These are phyloP conservation scores for Bidens hawaiensis DNA, from an alignment of 140 eudicot species.

Conservation along the genomic window DNA sequence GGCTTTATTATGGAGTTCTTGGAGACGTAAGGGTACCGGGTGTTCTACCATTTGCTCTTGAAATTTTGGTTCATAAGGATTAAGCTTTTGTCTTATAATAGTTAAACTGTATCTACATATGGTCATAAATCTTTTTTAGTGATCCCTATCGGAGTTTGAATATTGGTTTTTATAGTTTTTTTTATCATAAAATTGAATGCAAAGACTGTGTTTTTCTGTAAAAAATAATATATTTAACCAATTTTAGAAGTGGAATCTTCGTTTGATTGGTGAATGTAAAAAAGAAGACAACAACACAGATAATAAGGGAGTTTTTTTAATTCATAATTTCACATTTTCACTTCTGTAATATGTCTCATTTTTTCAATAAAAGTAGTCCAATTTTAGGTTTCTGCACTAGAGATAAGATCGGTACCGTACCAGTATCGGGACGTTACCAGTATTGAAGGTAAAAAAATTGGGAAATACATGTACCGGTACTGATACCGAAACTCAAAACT, in stretches of 20 bases:
- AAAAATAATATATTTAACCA: no score
- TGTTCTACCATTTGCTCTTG: background rate
- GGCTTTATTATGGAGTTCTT: conserved; percentile 91
- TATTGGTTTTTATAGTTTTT: no score
- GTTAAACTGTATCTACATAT: background rate
- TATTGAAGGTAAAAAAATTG: no score
- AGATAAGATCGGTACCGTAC: no score
- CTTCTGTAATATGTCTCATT: no score
- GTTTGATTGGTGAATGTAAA: conserved; percentile 4
- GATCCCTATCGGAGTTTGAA: no score
- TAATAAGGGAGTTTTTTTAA: background rate
- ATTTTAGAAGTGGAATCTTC: background rate
- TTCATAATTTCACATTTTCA: background rate
- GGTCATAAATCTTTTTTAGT: background rate
- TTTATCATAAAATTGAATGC: no score
- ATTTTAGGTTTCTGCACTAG: background rate
- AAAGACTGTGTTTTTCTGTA: no score
- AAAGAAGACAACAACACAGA: background rate
- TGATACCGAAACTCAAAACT: no score
- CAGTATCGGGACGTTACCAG: no score
- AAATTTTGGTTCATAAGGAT: background rate
- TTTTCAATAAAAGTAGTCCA: no score
- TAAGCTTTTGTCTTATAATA: background rate
- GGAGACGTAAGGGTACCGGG: conserved; percentile 64
- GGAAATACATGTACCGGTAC: no score